These are phyloP conservation scores for Phytophthora pinifolia DNA, from an alignment of 352 stramenopile genomes.

Conservation along the genomic window DNA sequence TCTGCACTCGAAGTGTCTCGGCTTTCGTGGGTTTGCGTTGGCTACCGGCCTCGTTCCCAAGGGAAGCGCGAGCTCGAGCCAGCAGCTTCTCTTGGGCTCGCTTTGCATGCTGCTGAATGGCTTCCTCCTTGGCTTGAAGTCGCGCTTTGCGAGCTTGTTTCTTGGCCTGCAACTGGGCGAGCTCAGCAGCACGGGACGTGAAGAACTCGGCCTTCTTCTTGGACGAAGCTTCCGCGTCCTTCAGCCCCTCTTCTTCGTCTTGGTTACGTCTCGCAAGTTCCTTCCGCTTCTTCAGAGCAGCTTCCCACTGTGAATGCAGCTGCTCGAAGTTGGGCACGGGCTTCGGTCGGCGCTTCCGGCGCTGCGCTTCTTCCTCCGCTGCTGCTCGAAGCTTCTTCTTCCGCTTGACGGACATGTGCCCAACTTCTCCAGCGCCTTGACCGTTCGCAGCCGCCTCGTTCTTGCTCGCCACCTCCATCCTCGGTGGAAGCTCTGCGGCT, in stretches of 20 bases:
- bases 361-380: conserved; percentile 37
- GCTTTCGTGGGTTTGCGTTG: conserved; percentile 44
- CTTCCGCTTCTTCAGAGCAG: conserved; percentile 38
- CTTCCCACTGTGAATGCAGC: conserved; percentile 59
- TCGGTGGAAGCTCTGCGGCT: conserved; percentile 42
- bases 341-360: conserved; percentile 37
- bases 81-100: conserved; percentile 42
- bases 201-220: conserved; percentile 48
- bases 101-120: conserved; percentile 21
- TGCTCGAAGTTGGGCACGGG: conserved; percentile 65
- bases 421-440: neutral
- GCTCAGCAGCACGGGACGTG: conserved; percentile 36
- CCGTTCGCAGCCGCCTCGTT: neutral
- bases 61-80: conserved; percentile 19
- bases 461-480: conserved; percentile 44
- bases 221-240: conserved; percentile 1
- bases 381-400: conserved; percentile 49
- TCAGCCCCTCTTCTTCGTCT: conserved; percentile 9
- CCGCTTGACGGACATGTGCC: conserved; percentile 46
- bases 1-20: conserved; percentile 56
- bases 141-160: conserved; percentile 53
- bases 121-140: conserved; percentile 41
- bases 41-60: conserved; percentile 13
- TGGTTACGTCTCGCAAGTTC: conserved; percentile 21
- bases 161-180: conserved; percentile 40